Base-by-base conservation (phyloP, 306 rosid genomes). In the Astragalus membranaceus region DNA sequence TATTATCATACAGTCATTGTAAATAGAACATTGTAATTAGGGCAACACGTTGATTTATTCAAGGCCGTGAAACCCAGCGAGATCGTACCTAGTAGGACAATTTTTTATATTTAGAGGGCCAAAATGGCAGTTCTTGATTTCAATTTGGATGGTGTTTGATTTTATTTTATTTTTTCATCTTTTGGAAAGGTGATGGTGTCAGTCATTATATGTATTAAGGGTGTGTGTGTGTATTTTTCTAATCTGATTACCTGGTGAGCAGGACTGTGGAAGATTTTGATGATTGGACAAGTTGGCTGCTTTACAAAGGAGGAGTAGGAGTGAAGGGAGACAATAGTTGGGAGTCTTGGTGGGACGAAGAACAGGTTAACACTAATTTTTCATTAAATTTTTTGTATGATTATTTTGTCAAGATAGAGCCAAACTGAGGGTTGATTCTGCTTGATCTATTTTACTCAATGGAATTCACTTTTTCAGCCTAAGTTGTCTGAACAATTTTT, bases 261-360 rank as follows among this genome's bases (percentile, higher is more conserved):
- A 94, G 99, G 92, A 91, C 97, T 10, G 98, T 94, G 76, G 99
- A 88, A 78, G 97, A 94, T 87, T 94, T 94, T 80, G 99, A 94
- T 78, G 95, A 94, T 88, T 94, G 99, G 99, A 88, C 88, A 7
- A 84, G 83, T 84, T 94, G 99, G 99, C 99, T 94, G 70, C 89
- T 94, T 64, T 94, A 94, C 80, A 91, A 85, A 86, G 99, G 99
- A 69, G 99, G 99, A 12, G 99, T 91, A 13, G 99, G 96, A 41
- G 93, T 88, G 23, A 94, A 83, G 80, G 99, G 99, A 84, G 99
- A 94, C 1, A 80, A 86, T 78, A 94, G 99, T 82, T 94, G 99
- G 99, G 99, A 94, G 77, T 88, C 97, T 60, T 94, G 99, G 99
- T 94, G 99, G 99, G 91, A 88, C 29, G 99, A 94, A 81, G 99